phyloP scores from a whole-genome alignment of 768 basidiomycete species.

The Naematelia encephala region DNA sequence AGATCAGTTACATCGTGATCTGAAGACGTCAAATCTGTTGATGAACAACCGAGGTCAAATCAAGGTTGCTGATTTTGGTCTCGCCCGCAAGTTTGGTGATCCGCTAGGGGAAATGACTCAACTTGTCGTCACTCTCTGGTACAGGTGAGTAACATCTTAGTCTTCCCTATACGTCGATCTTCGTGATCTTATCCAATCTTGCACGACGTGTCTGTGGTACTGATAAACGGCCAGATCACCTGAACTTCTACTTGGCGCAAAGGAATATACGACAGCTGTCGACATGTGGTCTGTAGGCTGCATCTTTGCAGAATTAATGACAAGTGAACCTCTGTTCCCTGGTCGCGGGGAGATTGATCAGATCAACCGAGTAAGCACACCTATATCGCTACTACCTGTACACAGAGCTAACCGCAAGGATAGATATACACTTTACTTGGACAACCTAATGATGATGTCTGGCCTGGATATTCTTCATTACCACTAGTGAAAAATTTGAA shows the following conservation, averaged over 20 bases:
- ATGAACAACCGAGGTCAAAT: conserved; percentile 99
- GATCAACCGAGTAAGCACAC: conserved; percentile 61
- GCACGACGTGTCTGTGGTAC: neutral
- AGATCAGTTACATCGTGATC: conserved; percentile 72
- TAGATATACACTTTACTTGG: conserved; percentile 90
- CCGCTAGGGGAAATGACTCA: conserved; percentile 97
- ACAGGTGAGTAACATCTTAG: conserved; percentile 62
- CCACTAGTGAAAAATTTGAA: conserved; percentile 77
- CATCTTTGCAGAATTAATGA: conserved; percentile 92
- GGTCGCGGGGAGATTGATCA: conserved; percentile 94
- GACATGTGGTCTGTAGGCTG: conserved; percentile 99
- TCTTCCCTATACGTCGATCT: conserved; percentile 26
- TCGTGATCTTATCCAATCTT: neutral
- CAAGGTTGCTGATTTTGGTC: conserved; percentile 97
- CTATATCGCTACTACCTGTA: neutral
- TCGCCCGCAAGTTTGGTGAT: conserved; percentile 92
- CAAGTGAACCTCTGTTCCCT: conserved; percentile 95
- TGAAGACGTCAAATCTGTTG: conserved; percentile 94
- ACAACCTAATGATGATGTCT: conserved; percentile 77
- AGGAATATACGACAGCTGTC: conserved; percentile 88
- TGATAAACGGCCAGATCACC: conserved; percentile 53
- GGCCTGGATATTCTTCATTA: conserved; percentile 77
- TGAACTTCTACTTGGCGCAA: conserved; percentile 89
- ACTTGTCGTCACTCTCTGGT: conserved; percentile 97
- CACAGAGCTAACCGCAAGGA: neutral